A percentile compares a stretch with the other conserved stretches of the same genome.
These are phyloP conservation scores for Piper longum DNA, from an alignment of 164 flowering plant species.

Conservation along the genomic window DNA sequence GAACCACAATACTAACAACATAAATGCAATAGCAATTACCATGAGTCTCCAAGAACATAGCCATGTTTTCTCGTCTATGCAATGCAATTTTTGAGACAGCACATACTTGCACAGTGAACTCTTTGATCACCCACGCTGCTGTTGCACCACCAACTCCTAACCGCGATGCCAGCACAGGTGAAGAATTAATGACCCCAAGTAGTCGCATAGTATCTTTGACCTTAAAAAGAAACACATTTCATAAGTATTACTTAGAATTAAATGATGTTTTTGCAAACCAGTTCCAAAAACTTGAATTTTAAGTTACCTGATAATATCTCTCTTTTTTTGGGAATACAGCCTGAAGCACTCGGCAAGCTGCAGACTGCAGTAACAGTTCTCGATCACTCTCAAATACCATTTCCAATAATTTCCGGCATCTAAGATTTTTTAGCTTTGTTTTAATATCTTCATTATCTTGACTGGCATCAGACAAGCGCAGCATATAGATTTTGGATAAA, in stretches of 20 bases:
- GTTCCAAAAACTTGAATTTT: too few relatives aligned
- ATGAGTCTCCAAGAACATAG: constrained; percentile 67
- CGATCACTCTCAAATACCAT: constrained; percentile 80
- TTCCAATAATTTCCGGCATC: constrained; percentile 64
- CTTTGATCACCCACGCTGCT: constrained; percentile 76
- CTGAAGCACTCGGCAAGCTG: constrained; percentile 87
- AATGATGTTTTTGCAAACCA: background rate
- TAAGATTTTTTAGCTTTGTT: constrained; percentile 42
- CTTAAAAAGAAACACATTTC: constrained; percentile 20
- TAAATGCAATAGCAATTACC: constrained; percentile 28
- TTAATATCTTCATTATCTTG: constrained; percentile 43
- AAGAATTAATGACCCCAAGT: constrained; percentile 68
- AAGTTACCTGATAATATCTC: constrained; percentile 57
- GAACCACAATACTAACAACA: too few relatives aligned
- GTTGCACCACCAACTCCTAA: constrained; percentile 63
- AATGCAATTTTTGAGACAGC: constrained; percentile 90
- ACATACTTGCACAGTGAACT: constrained; percentile 88
- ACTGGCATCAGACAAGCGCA: constrained; percentile 30
- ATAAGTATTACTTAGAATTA: background rate
- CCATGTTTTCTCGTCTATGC: constrained; percentile 77
- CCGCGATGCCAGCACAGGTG: constrained; percentile 56
- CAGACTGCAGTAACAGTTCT: constrained; percentile 71
- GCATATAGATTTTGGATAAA: constrained; percentile 50
- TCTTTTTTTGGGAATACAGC: constrained; percentile 72
- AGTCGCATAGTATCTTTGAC: constrained; percentile 94